These are phyloP conservation scores for Mycena latifolia DNA, from an alignment of 768 basidiomycete genomes.

Conservation along the genomic window DNA sequence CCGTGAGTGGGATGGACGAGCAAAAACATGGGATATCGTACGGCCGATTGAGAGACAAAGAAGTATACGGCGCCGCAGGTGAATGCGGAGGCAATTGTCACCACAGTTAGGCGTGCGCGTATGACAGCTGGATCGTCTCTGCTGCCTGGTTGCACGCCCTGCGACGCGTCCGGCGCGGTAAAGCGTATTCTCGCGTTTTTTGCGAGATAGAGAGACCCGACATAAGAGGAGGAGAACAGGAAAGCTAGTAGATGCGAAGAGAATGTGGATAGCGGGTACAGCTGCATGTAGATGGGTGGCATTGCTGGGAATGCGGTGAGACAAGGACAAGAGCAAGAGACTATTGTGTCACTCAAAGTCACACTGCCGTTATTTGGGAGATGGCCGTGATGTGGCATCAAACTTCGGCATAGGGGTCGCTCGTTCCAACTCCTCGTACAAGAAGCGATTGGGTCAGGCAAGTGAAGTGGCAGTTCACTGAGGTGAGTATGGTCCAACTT, in stretches of 20 bases:
- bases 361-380: too few relatives aligned
- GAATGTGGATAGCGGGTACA: conserved; percentile 38
- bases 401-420: too few relatives aligned
- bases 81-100: conserved; percentile 68
- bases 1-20: neutral
- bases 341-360: too few relatives aligned
- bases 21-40: neutral
- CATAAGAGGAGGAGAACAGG: conserved; percentile 75
- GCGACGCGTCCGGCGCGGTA: conserved; percentile 52
- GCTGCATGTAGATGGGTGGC: conserved; percentile 9
- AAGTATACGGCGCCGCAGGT: conserved; percentile 63
- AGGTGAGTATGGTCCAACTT: too few relatives aligned
- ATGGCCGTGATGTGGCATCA: too few relatives aligned
- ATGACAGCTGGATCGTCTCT: conserved; percentile 92
- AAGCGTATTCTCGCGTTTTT: conserved; percentile 72
- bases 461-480: too few relatives aligned
- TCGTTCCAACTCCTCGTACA: too few relatives aligned
- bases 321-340: too few relatives aligned
- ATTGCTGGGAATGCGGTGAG: too few relatives aligned
- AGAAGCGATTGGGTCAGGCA: too few relatives aligned
- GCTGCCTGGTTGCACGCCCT: conserved; percentile 49
- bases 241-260: conserved; percentile 68
- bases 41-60: neutral
- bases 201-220: conserved; percentile 86
- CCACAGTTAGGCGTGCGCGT: conserved; percentile 79